These are phyloP conservation scores for Taphrina pruni DNA, from an alignment of 1,139 yeast genomes.

Conservation along the genomic window DNA sequence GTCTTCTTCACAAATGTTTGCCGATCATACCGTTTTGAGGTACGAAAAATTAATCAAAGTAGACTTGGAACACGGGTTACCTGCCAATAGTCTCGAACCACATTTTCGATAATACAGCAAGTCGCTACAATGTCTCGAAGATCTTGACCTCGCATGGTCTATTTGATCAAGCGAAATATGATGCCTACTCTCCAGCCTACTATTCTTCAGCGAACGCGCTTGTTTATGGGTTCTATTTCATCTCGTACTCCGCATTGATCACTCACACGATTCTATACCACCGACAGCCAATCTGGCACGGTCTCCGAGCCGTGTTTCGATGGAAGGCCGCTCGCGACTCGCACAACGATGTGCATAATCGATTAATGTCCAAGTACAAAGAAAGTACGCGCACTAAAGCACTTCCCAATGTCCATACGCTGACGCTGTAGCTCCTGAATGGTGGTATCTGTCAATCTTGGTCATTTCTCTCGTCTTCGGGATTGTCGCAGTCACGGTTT, in stretches of 20 bases:
- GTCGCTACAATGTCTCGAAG: slow-evolving; percentile 55
- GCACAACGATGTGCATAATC: slow-evolving; percentile 65
- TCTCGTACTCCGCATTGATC: slow-evolving; percentile 67
- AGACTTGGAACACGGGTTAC: slow-evolving; percentile 50
- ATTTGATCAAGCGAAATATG: slow-evolving; percentile 59
- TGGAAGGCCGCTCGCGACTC: slow-evolving; percentile 6
- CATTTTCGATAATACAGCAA: slow-evolving; percentile 60
- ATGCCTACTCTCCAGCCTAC: slow-evolving; percentile 64
- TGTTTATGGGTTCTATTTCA: slow-evolving; percentile 53
- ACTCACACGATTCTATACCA: slow-evolving; percentile 61
- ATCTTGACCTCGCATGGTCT: slow-evolving; percentile 57
- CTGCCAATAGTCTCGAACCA: slow-evolving; percentile 48
- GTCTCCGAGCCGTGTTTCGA: slow-evolving; percentile 1
- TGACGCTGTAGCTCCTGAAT: slow-evolving; percentile 59
- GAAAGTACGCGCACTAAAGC: slow-evolving; percentile 48
- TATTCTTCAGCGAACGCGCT: slow-evolving; percentile 67
- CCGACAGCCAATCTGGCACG: slow-evolving; percentile 47
- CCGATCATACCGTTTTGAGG: neutral
- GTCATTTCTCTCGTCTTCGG: slow-evolving; percentile 59
- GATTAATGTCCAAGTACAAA: slow-evolving; percentile 64
- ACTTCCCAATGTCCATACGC: neutral
- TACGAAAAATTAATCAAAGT: neutral
- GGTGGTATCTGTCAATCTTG: slow-evolving; percentile 66
- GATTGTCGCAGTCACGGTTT: slow-evolving; percentile 57
- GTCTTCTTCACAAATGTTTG: slow-evolving; percentile 11